A percentile compares a stretch with the other conserved stretches of the same genome.
These are phyloP conservation scores for Murraya koenigii DNA, from an alignment of 345 rosid genomes.

Conservation along the genomic window DNA sequence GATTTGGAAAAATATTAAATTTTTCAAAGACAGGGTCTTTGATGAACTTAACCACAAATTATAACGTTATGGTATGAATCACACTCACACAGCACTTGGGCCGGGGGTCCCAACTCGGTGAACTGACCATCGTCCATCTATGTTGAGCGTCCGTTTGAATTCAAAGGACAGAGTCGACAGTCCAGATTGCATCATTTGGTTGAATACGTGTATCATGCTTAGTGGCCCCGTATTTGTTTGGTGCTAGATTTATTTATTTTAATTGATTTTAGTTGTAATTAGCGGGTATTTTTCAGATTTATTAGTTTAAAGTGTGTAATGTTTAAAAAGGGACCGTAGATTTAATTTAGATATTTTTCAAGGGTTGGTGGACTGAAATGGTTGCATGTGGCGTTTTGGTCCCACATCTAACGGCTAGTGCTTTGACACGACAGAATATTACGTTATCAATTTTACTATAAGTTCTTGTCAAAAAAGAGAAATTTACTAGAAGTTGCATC, in stretches of 20 bases:
- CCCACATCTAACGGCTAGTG: constrained; percentile 23
- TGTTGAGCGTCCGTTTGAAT: too few species aligned
- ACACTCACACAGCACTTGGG: neutral
- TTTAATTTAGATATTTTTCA: neutral
- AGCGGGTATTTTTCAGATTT: neutral
- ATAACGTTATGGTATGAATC: neutral
- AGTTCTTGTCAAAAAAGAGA: too few species aligned
- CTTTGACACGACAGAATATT: neutral
- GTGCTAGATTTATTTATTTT: too few species aligned
- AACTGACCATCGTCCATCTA: too few species aligned
- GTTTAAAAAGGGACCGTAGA: neutral
- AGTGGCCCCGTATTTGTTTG: too few species aligned
- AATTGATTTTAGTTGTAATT: too few species aligned
- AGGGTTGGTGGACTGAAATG: constrained; percentile 7
- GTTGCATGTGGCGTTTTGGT: constrained; percentile 18
- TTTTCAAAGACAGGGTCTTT: neutral
- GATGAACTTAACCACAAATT: neutral
- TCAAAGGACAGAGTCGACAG: neutral
- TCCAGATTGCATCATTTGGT: neutral
- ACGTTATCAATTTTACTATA: neutral
- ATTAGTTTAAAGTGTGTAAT: too few species aligned
- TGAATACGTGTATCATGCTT: neutral
- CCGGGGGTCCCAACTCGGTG: neutral
- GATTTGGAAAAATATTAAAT: too few species aligned
- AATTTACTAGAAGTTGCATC: neutral